A percentile compares a stretch with the other conserved stretches of the same genome.
These are phyloP conservation scores for Pseudogymnoascus sp. DNA, from an alignment of 2,329 filamentous ascomycete genomes.

Conservation along the genomic window DNA sequence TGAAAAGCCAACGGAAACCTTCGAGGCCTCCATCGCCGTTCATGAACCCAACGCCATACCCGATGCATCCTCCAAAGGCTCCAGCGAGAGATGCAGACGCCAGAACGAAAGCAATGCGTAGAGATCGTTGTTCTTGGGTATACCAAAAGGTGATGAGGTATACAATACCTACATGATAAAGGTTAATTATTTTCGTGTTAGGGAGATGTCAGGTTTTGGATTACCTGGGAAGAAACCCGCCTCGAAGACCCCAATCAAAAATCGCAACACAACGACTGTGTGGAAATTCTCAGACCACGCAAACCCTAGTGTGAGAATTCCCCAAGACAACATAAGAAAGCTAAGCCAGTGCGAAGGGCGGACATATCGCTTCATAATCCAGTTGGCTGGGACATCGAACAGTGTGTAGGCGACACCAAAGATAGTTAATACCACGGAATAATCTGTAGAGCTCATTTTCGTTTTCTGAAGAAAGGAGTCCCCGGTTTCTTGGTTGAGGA, in stretches of 20 bases:
- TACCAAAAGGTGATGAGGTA: conserved; percentile 9
- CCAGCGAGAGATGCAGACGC: conserved; percentile 3
- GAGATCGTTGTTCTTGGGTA: background rate
- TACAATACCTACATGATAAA: conserved; percentile 2
- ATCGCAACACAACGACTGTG: conserved; percentile 17
- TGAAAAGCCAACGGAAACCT: conserved; percentile 27
- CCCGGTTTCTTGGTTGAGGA: conserved; percentile 47
- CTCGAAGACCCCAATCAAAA: conserved; percentile 24
- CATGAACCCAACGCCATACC: conserved; percentile 6
- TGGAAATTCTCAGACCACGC: conserved; percentile 15
- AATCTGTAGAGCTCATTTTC: background rate
- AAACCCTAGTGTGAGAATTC: conserved; percentile 38
- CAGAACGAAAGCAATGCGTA: conserved; percentile 5
- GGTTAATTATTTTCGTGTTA: background rate
- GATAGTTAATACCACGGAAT: background rate
- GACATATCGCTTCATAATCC: conserved; percentile 7
- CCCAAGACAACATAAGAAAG: conserved; percentile 43
- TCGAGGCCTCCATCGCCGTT: background rate
- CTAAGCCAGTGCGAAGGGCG: conserved; percentile 26
- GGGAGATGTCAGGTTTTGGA: too few species aligned
- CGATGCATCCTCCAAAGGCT: conserved; percentile 6
- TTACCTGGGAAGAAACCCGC: conserved; percentile 46
- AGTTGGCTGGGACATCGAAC: conserved; percentile 6
- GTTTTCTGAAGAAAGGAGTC: conserved; percentile 4
- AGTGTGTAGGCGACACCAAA: conserved; percentile 5